Evolutionary conservation across 768 basidiomycete genomes (phyloP).

Genomic region (Neoboletus brunneissimus): DNA sequence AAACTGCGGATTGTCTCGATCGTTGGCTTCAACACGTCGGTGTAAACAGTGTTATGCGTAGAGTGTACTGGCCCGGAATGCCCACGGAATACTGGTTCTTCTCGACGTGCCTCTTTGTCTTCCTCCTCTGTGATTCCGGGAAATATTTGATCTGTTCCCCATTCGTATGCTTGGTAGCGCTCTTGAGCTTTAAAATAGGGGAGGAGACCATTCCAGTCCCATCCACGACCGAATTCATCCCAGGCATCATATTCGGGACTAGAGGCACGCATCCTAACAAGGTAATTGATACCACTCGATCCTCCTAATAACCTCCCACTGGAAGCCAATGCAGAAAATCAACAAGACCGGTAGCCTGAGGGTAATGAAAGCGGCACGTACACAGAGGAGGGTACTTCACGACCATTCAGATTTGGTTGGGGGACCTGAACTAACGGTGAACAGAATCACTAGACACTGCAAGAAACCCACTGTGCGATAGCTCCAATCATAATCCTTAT

Average conservation of each 20-base stretch:
- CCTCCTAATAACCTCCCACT: conserved; percentile 21
- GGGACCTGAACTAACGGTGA: conserved; percentile 10
- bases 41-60: conserved; percentile 15
- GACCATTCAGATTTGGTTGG: conserved; percentile 7
- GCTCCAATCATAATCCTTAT: conserved; percentile 17
- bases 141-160: conserved; percentile 15
- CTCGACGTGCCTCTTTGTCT: conserved; percentile 8
- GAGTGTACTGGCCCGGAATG: conserved; percentile 11
- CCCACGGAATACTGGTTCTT: conserved; percentile 12
- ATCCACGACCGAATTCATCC: conserved; percentile 16
- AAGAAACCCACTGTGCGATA: conserved; percentile 13
- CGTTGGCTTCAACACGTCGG: conserved; percentile 11
- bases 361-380: not conserved
- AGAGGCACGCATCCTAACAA: conserved; percentile 21
- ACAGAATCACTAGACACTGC: not conserved
- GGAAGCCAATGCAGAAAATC: not conserved
- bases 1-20: conserved; percentile 4
- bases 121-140: conserved; percentile 10
- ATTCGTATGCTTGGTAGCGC: conserved; percentile 1
- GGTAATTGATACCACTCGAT: conserved; percentile 18
- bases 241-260: conserved; percentile 19
- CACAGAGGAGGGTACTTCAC: conserved; percentile 1
- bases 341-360: not conserved
- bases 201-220: conserved; percentile 16
- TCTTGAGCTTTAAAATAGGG: conserved; percentile 17